Evolutionary conservation across 176 grass and related monocot genomes (phyloP).

Genomic region (Aegilops longissima): DNA sequence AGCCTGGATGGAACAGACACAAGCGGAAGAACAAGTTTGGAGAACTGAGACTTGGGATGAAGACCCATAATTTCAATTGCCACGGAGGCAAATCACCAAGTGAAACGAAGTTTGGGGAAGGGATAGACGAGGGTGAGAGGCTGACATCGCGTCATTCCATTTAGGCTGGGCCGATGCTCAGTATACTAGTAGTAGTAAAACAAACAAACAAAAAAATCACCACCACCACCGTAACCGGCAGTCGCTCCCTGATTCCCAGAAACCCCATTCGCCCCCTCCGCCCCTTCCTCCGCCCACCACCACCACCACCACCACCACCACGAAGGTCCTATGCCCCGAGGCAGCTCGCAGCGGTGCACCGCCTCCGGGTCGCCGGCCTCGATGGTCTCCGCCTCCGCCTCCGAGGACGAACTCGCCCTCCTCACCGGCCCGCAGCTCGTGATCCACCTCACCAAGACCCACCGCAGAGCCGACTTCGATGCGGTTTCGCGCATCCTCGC

Average conservation of each 20-base stretch:
- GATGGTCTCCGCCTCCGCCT: constrained; percentile 15
- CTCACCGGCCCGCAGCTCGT: constrained; percentile 27
- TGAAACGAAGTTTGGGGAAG: no score
- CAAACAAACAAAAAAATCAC: no score
- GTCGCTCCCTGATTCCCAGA: neutral
- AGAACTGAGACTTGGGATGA: no score
- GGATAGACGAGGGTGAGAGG: no score
- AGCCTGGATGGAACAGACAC: no score
- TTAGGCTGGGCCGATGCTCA: no score
- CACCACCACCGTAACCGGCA: no score
- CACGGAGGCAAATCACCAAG: no score
- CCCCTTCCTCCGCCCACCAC: neutral
- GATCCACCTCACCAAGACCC: constrained; percentile 1
- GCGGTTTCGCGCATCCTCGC: constrained; percentile 33
- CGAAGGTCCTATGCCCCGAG: neutral
- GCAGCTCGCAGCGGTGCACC: neutral
- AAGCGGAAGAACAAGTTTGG: no score
- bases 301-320: neutral
- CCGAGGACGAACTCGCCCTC: constrained; percentile 15
- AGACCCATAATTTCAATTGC: no score
- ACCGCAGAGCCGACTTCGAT: constrained; percentile 16
- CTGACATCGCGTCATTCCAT: no score
- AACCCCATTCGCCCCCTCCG: neutral
- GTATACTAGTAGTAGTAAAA: no score
- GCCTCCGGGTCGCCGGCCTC: neutral